These are phyloP conservation scores for Thelonectria discophora DNA, from an alignment of 2,329 filamentous ascomycete genomes.

Conservation along the genomic window DNA sequence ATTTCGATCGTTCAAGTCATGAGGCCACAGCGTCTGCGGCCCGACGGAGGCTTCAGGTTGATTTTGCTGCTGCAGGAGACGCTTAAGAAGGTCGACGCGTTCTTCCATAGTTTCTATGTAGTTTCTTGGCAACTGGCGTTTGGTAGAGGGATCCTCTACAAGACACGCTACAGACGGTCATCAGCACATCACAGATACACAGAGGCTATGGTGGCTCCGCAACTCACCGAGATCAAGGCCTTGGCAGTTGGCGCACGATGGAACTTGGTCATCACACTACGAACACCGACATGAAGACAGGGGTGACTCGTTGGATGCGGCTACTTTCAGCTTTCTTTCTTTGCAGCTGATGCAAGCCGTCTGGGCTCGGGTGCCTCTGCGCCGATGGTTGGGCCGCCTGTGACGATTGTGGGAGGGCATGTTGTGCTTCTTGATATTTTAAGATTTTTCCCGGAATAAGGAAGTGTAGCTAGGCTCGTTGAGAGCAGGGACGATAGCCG, in stretches of 20 bases:
- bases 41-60: background rate
- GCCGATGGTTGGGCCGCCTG: too few relatives aligned
- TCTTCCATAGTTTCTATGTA: conserved; percentile 44
- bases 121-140: conserved; percentile 41
- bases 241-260: conserved; percentile 17
- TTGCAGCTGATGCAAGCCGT: conserved; percentile 21
- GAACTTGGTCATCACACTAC: conserved; percentile 23
- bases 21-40: too few relatives aligned
- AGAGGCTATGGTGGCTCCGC: background rate
- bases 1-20: too few relatives aligned
- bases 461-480: too few relatives aligned
- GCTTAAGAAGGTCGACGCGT: conserved; percentile 39
- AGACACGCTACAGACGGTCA: conserved; percentile 27
- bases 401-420: too few relatives aligned
- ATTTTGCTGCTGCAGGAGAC: background rate
- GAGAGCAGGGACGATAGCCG: too few relatives aligned
- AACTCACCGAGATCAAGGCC: conserved; percentile 2
- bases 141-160: conserved; percentile 42
- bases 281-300: background rate
- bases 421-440: too few relatives aligned
- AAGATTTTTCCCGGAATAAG: too few relatives aligned
- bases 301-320: background rate
- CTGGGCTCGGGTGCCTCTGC: background rate
- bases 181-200: background rate
- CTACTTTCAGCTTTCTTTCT: conserved; percentile 21